Percentiles rank a stretch among this genome's conserved stretches.
phyloP scores from a whole-genome alignment of 495 filamentous ascomycete species.

The Penicillium macrosclerotiorum region DNA sequence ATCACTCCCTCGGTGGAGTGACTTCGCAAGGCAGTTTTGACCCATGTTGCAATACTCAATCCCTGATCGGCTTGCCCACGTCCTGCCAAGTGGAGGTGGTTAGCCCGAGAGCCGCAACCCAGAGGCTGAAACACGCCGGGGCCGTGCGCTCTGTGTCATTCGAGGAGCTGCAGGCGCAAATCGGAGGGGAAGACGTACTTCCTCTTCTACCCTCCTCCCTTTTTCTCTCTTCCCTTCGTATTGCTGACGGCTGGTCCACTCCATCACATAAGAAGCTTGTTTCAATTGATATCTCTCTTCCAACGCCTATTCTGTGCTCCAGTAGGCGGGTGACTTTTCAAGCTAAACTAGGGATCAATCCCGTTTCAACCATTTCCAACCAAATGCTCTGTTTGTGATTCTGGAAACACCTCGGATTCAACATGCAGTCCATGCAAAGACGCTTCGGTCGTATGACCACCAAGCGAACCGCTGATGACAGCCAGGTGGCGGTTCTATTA shows the following conservation, averaged over 20 bases:
- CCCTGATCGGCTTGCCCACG: slow-evolving; percentile 2
- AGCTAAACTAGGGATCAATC: too few species aligned
- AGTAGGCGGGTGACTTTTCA: not conserved
- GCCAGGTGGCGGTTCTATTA: slow-evolving; percentile 70
- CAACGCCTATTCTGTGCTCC: too few species aligned
- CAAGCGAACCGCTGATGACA: slow-evolving; percentile 70
- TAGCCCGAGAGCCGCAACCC: slow-evolving; percentile 27
- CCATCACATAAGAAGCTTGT: not conserved
- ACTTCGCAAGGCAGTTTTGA: too few species aligned
- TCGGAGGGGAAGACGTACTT: too few species aligned
- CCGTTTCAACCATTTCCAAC: too few species aligned
- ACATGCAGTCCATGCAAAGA: slow-evolving; percentile 78
- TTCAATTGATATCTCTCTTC: not conserved
- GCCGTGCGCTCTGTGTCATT: slow-evolving; percentile 8
- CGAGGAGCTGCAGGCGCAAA: too few species aligned
- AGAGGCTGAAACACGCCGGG: slow-evolving; percentile 24
- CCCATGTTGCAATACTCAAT: too few species aligned
- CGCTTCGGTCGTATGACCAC: slow-evolving; percentile 68
- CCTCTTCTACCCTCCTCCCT: slow-evolving; percentile 4
- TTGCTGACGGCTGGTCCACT: slow-evolving; percentile 1
- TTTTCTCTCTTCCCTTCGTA: slow-evolving; percentile 4
- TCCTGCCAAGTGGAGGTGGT: too few species aligned
- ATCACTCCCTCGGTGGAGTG: too few species aligned
- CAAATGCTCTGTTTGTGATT: too few species aligned
- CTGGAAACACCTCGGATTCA: too few species aligned